Base-by-base conservation (phyloP, 257 asterid species). In the Prunella vulgaris region DNA sequence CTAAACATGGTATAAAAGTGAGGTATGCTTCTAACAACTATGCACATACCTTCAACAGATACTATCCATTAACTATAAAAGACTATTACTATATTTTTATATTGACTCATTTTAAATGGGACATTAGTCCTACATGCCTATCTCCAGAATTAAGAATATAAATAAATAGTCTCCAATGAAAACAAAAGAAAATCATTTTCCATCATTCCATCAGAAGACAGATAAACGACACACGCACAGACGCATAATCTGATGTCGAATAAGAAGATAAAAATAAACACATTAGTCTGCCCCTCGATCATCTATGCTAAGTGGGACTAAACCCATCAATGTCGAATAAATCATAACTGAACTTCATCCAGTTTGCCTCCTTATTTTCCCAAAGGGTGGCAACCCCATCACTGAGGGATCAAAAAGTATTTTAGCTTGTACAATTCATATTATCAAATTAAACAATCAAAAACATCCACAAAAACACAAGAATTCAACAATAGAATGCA, bases 401-500 rank as follows among this genome's bases (percentile, higher is more conserved):
- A 44, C 5, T 20, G 7, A 44, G 7, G 18, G 8, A 44, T 44
- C 6, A 13, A 14, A 44, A 44, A 44, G 52, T 10, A 14, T 14
- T 32, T 6, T 6, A 32, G 37, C 37, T 4, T 32, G 37, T 4
- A 32, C 37, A 32, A 32, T 32, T 68, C 40, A 63, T 22, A 46
- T 14, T 12, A 18, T 37, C 30, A 66, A 52, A 69, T 27, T 24
- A 68, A 42, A 69, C 21, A 63, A 64, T 2, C 5, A 44, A 25
- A 14, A 60, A 14, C 46, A 67, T 17, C 51, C 28, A 54, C 2
- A 27, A 17, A 28, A 46, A 32, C 5, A 60, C 10, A 10, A 15
- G 9, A 28, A 60, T 57, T 56, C 60, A 60, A 52, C 60, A 24
- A 40, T 32, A 20, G 56, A 69, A 38, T 64, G 53, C 74, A 70